Conservation (phyloP, 306 rosid species). For the Trifolium subterraneum region DNA sequence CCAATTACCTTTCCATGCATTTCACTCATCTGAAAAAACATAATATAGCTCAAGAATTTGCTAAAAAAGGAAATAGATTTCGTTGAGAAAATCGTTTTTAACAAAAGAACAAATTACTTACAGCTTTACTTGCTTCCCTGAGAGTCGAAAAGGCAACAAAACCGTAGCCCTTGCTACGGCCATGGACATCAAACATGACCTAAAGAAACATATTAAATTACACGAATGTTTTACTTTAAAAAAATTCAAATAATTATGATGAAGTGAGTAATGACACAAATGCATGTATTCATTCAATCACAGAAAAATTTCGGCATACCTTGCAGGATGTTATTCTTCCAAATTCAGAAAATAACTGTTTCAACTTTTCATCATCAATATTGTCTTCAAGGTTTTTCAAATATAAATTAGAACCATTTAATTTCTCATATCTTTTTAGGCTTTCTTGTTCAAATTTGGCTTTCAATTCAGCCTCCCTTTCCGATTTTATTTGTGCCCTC, state of each 20-base stretch:
- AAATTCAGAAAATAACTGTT: conserved; percentile 19
- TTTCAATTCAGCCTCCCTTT: conserved; percentile 19
- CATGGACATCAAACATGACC: conserved; percentile 24
- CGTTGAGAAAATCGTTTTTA: not conserved
- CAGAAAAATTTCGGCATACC: conserved; percentile 1
- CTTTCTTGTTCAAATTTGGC: conserved; percentile 24
- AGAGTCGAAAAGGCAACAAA: not conserved
- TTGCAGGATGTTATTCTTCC: conserved; percentile 33
- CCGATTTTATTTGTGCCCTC: conserved; percentile 16
- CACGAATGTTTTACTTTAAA: not conserved
- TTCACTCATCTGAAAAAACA: conserved; percentile 57
- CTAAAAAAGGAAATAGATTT: not conserved
- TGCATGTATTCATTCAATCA: not conserved
- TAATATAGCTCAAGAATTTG: not conserved
- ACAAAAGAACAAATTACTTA: not conserved
- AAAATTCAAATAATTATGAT: not conserved
- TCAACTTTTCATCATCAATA: conserved; percentile 12
- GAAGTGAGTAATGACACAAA: too few species aligned
- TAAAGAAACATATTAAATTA: not conserved
- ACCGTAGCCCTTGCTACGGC: conserved; percentile 11
- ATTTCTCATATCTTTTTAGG: not conserved
- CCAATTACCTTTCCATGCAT: conserved; percentile 83
- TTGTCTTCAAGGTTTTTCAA: conserved; percentile 24
- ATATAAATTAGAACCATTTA: conserved; percentile 22
- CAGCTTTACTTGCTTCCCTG: not conserved